Evolutionary conservation across 139 green algal species (phyloP).

Genomic region (Chlamydomonas applanata): DNA sequence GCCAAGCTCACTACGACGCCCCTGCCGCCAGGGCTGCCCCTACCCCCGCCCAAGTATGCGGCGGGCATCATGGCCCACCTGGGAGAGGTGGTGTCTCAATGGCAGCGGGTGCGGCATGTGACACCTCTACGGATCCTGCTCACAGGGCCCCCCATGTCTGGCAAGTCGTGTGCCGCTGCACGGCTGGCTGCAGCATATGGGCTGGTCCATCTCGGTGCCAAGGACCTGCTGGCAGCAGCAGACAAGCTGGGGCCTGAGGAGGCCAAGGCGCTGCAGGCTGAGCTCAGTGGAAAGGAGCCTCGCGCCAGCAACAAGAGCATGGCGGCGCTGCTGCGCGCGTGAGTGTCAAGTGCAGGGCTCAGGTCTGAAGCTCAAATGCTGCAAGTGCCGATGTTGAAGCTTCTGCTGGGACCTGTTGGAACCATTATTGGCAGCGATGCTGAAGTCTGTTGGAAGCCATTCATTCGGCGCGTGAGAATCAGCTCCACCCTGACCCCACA

Average conservation of each 20-base stretch:
- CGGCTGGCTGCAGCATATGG: slow-evolving; percentile 29
- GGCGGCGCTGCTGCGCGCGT: slow-evolving; percentile 23
- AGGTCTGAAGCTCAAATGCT: no score
- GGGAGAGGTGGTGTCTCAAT: slow-evolving; percentile 13
- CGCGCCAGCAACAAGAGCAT: slow-evolving; percentile 27
- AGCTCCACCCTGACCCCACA: no score
- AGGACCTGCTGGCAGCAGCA: slow-evolving; percentile 33
- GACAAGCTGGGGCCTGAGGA: slow-evolving; percentile 13
- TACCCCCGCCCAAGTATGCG: slow-evolving; percentile 4
- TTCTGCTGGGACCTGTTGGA: no score
- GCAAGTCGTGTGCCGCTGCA: slow-evolving; percentile 1
- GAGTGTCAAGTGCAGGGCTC: no score
- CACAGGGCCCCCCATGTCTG: slow-evolving; percentile 33
- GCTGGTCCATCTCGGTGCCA: slow-evolving; percentile 28
- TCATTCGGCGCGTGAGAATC: no score
- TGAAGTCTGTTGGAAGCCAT: no score
- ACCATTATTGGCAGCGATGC: no score
- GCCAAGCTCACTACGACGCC: slow-evolving; percentile 21
- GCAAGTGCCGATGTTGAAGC: no score
- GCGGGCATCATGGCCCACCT: slow-evolving; percentile 16
- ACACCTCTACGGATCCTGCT: slow-evolving; percentile 43
- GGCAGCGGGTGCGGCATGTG: slow-evolving; percentile 11
- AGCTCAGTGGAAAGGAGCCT: slow-evolving; percentile 22
- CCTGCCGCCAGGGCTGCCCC: slow-evolving; percentile 12
- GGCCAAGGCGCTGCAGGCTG: slow-evolving; percentile 13